Base-by-base conservation (phyloP, 2,329 filamentous ascomycete genomes). In the Ophiostoma sp. region DNA sequence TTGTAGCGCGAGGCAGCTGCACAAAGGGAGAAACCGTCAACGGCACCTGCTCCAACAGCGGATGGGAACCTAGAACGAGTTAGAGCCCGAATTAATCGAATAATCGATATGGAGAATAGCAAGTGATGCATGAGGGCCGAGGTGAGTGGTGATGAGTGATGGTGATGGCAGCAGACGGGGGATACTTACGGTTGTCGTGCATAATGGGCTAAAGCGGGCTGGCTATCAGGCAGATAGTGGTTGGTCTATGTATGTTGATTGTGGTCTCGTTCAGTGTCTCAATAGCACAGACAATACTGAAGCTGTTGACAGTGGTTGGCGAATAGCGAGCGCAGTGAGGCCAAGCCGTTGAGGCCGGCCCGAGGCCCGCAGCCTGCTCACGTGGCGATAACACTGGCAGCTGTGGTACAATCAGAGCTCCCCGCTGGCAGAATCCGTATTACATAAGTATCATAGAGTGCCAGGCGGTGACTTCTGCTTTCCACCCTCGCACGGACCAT, bases 21-120 rank as follows among this genome's bases (percentile, higher is more conserved):
- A 98, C 87, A 81, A 97, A 97, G 40, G 95, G 95, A 3, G 94
- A 97, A 62, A 98, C 93, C 65, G 93, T 96, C 68, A 99, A 82
- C 42, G 95, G 93, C 55, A 98, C 88, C 80, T 99, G 95, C 73
- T 93, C 91, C 64, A 99, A 87, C 72, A 97, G 87, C 16, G 90
- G 91, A 79, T 97, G 93, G 16, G 92, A 88, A 72, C 85, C 90
- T 92, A 71, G 49, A 2, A n/a, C 7, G 7, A 27, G 27, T 27
- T 27, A 27, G 27, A 27, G 2, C 27, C 27, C 27, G 27, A 27
- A 27, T 27, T 27, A 27, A 27, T 27, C 27, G 27, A 27, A 27
- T 27, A 27, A 27, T 27, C 2, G 27, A 27, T 2, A 27, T 2
- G 2, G 27, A 27, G 1, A 27, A 27, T 27, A n/a, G n/a, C n/a